Evolutionary conservation across 2,329 filamentous ascomycete species (phyloP), one percentile per base, ranked within the genome.

Genomic region (Penicillium sclerotiorum): DNA sequence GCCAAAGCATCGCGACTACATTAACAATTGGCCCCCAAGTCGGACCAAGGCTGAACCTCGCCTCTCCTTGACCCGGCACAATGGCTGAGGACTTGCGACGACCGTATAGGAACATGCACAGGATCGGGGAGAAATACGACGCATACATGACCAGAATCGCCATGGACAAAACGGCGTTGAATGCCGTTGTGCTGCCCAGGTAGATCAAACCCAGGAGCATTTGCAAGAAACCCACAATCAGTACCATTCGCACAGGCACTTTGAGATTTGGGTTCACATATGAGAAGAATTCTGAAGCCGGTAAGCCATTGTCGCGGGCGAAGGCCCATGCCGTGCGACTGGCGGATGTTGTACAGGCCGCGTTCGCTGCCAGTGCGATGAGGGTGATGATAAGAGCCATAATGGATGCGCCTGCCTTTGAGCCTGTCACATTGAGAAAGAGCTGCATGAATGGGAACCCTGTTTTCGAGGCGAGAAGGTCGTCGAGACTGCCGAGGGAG

Each of bases 261-360:
- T 75, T 72, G 3, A 76, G 61, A 12, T 47, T 64, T 2, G 61
- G 60, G 47, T 77, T 58, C 5, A 80, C 73, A 9, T 67, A 62
- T 8, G 68, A 62, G 9, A 80, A 64, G 51, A 70, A 72, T 15
- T 54, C 39, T 17, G 73, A 69, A n/a, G 69, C 72, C 0, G 78
- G 78, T 1, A 81, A 51, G 2, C 77, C 79, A 12, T 69, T 61
- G 56, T 81, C 79, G 4, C 79, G 70, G 8, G 79, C 77, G 57
- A 81, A 80, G 15, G 75, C 77, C 78, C 78, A 81, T 50, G 57
- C 55, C 5, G 57, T 59, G 25, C 55, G 57, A 35, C 57, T 59
- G 2, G 57, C 56, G 12, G 57, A 58, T 12, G 57, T 59, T 20
- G 52, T 42, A 15, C 57, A 46, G 22, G 57, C 57, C 7, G 57